phyloP scores from a whole-genome alignment of 371 early-diverging fungal species.

The Mortierella sp. region DNA sequence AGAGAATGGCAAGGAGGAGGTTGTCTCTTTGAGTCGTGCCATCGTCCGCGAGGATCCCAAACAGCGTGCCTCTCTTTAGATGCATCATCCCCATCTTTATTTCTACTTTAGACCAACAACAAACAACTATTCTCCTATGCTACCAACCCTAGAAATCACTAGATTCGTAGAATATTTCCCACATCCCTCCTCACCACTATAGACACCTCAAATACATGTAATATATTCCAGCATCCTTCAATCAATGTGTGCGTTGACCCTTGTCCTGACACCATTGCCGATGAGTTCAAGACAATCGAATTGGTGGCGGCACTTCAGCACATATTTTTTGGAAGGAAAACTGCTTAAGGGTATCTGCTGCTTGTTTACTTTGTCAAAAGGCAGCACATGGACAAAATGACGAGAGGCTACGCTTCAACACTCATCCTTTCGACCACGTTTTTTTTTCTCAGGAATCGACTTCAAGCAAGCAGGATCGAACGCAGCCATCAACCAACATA shows the following conservation, averaged over 20 bases:
- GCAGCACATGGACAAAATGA: too few species aligned
- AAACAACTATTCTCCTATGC: not conserved
- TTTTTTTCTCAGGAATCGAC: not conserved
- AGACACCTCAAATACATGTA: constrained; percentile 6
- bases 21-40: constrained; percentile 30
- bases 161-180: not conserved
- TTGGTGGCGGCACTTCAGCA: too few species aligned
- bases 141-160: not conserved
- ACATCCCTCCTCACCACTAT: not conserved
- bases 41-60: constrained; percentile 27
- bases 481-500: not conserved
- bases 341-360: not conserved
- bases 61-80: constrained; percentile 22
- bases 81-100: not conserved
- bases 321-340: not conserved
- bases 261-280: too few species aligned
- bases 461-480: not conserved
- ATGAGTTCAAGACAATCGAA: too few species aligned
- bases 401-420: not conserved
- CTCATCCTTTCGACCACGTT: not conserved
- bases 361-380: not conserved
- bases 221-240: not conserved
- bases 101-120: constrained; percentile 6
- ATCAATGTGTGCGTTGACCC: too few species aligned
- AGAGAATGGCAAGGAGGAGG: constrained; percentile 24